Percentiles rank a stretch among this genome's conserved stretches.
These are phyloP conservation scores for Yarrowia sp. DNA, from an alignment of 805 yeast species.

Conservation along the genomic window DNA sequence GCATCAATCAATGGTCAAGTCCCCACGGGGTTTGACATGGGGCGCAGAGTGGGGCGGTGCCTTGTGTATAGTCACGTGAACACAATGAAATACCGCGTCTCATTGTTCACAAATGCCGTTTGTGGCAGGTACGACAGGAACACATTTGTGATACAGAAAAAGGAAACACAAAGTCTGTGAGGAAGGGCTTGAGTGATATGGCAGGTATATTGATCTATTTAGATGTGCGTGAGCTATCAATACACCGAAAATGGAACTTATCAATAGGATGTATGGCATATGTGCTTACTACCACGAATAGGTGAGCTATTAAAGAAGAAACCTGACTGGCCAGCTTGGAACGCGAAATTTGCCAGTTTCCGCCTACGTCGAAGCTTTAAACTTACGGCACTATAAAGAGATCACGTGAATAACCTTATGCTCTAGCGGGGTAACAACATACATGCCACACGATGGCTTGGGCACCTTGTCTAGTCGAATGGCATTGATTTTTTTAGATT, in stretches of 20 bases:
- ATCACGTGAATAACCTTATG: neutral
- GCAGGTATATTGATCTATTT: too few species aligned
- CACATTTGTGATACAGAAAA: neutral
- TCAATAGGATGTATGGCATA: too few species aligned
- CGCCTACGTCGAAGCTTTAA: too few species aligned
- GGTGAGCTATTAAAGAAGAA: too few species aligned
- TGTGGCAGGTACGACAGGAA: conserved; percentile 7
- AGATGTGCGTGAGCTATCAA: too few species aligned
- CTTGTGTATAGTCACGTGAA: conserved; percentile 1
- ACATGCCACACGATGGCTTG: conserved; percentile 3
- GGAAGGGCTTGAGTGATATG: too few species aligned
- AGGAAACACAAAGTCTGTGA: too few species aligned
- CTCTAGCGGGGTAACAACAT: neutral
- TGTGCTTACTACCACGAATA: too few species aligned
- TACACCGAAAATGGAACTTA: too few species aligned
- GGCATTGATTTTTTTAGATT: neutral
- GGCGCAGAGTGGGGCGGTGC: conserved; percentile 18
- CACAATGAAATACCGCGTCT: neutral
- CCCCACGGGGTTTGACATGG: conserved; percentile 31
- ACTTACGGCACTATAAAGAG: too few species aligned
- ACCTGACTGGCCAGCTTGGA: too few species aligned
- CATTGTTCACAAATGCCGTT: conserved; percentile 4
- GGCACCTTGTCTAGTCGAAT: neutral
- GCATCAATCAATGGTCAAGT: neutral
- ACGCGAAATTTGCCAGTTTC: too few species aligned